Conservation (phyloP, 441 rosid genomes). For the Jatropha podagrica region DNA sequence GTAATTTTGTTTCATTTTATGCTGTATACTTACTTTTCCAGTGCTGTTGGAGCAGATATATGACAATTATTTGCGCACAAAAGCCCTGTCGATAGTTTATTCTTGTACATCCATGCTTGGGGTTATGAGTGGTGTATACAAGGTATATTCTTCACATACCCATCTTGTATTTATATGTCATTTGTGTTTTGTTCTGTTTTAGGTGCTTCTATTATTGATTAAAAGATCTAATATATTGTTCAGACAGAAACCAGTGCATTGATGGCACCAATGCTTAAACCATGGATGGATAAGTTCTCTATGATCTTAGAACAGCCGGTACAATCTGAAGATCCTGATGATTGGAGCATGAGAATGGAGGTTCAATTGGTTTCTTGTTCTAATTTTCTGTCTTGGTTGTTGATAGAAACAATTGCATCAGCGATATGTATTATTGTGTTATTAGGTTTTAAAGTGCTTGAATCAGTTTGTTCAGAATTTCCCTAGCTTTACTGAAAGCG, state of each 20-base stretch:
- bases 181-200: constrained; percentile 22
- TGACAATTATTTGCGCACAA: constrained; percentile 67
- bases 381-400: constrained; percentile 18
- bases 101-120: constrained; percentile 82
- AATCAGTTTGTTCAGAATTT: constrained; percentile 92
- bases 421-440: constrained; percentile 14
- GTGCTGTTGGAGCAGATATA: constrained; percentile 54
- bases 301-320: constrained; percentile 69
- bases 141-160: constrained; percentile 45
- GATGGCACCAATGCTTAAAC: constrained; percentile 61
- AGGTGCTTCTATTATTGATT: constrained; percentile 33
- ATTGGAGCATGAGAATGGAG: constrained; percentile 96
- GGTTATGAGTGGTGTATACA: constrained; percentile 77
- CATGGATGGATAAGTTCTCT: constrained; percentile 78
- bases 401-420: constrained; percentile 12
- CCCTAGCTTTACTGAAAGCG: constrained; percentile 62
- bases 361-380: constrained; percentile 41
- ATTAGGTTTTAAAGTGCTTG: constrained; percentile 85
- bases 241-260: constrained; percentile 72
- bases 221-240: constrained; percentile 38
- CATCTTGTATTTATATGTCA: neutral
- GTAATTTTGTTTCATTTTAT: constrained; percentile 17
- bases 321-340: constrained; percentile 88
- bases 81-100: constrained; percentile 85
- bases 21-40: constrained; percentile 18